Base-by-base conservation (phyloP, 2,329 filamentous ascomycete species). In the Exophiala viscosa region DNA sequence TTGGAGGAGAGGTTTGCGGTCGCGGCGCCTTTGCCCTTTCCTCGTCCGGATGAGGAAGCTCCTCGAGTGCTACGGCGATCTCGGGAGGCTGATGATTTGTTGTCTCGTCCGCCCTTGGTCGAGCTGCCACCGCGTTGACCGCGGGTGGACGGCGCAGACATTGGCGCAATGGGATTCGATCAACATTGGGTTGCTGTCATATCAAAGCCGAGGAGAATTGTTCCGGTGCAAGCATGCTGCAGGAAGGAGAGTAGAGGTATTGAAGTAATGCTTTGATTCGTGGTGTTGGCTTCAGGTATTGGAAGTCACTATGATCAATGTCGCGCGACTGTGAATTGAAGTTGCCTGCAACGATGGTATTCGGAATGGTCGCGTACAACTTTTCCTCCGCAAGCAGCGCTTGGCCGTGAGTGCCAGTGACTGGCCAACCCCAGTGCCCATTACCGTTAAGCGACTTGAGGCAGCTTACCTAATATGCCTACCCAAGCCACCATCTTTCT, bases 131-230 rank as follows among this genome's bases (percentile, higher is more conserved):
- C 58, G 51, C 58, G 57, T 46, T 54, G 58, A 33, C 56, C 57
- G 54, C 58, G 58, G 36, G 48, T 52, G 55, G 54, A 50, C 50
- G 50, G 58, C 47, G 58, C 53, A 55, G 56, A 60, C 58, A 60
- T 60, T 50, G 50, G 46, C 49, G 44, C 45, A 38, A 18, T 14
- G 32, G 20, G 39, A 45, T 18, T 48, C 36, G 45, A 55, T 57
- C 57, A 57, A 57, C 57, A 60, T 60, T 28, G 50, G 54, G 45
- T 43, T 47, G 42, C 20, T 48, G 44, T 48, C 56, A 59, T 54
- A 50, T 9, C 17, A 35, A 20, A 10, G 28, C 13, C 10, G 20
- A 14, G 17, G 11, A 40, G 34, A 39, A 13, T 17, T 5, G 28
- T n/a, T 10, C n/a, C n/a, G n/a, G 31, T 18, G 10, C 17, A 34